Base-by-base conservation (phyloP, 768 basidiomycete genomes). In the Tephrocybe sp. region DNA sequence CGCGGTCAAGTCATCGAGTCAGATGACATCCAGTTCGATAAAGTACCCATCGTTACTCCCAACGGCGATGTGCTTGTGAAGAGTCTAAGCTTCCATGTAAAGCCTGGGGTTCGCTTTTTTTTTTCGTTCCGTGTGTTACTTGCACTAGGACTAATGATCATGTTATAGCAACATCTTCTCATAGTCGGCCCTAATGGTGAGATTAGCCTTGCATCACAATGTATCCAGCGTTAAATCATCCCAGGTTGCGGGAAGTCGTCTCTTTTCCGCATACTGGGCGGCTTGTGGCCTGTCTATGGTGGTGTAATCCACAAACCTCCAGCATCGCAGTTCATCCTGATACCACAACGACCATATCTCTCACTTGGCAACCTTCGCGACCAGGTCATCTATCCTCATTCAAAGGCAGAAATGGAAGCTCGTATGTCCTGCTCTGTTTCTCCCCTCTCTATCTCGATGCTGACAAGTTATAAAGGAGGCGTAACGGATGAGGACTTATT, bases 291-390 rank as follows among this genome's bases (percentile, higher is more conserved):
- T 0, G 87, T 77, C 0, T 78, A 77, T 57, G 76, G 93, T 8
- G 96, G 96, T 4, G 74, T 82, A 25, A 93, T 99, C 13, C 83
- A 86, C 57, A 97, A 98, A 67, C 96, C 96, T 0, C 80, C 87
- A 6, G 86, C 92, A 4, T 79, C 82, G 4, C 82, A 94, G 49
- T 98, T 99, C 64, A 92, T 95, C 35, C 76, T 98, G 51, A 96
- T 99, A 51, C 96, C 96, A 18, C 96, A 99, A 66, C 78, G 96
- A 28, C 96, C 96, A 2, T 98, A 98, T 66, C 78, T 98, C n/a
- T 90, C 88, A 1, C 75, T 91, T 16, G 96, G 96, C 5, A 98
- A 93, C 0, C 79, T 99, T 2, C 83, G 96, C 12, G 96, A 99
- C 64, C 96, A 99, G 67, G 82, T 99, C 57, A 97, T 92, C 42